phyloP scores from a whole-genome alignment of 1,284 basidiomycete species.

The Trametes polyzona region DNA sequence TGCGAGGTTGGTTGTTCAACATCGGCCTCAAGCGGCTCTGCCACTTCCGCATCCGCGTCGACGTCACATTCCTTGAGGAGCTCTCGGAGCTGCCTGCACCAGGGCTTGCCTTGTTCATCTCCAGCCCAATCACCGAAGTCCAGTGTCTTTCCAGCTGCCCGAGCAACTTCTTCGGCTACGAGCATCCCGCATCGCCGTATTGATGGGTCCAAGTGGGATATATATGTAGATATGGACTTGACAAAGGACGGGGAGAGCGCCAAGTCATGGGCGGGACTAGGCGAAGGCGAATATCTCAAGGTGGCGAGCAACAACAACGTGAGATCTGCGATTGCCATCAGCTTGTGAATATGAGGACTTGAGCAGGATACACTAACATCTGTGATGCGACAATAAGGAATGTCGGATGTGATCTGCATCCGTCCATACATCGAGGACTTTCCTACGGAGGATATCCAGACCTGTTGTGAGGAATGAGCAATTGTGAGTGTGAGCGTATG shows the following conservation, averaged over 20 bases:
- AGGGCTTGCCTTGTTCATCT: conserved; percentile 66
- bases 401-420: conserved; percentile 71
- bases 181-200: conserved; percentile 94
- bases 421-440: conserved; percentile 64
- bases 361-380: conserved; percentile 50
- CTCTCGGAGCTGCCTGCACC: conserved; percentile 62
- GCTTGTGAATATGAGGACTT: background rate
- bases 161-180: conserved; percentile 80
- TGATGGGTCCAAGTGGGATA: conserved; percentile 76
- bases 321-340: conserved; percentile 49
- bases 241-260: conserved; percentile 70
- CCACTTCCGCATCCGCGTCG: conserved; percentile 40
- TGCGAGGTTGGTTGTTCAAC: conserved; percentile 31
- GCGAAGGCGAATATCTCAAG: conserved; percentile 59
- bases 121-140: conserved; percentile 89
- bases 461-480: conserved; percentile 37
- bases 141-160: conserved; percentile 63
- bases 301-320: conserved; percentile 72
- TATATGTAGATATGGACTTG: conserved; percentile 73
- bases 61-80: conserved; percentile 56
- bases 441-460: conserved; percentile 51
- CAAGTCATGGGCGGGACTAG: conserved; percentile 43
- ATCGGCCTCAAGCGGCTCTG: background rate
- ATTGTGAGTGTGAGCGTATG: background rate
- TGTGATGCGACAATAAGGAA: conserved; percentile 70